phyloP scores from a whole-genome alignment of 83 land plant genomes.

The Picea engelmannii region DNA sequence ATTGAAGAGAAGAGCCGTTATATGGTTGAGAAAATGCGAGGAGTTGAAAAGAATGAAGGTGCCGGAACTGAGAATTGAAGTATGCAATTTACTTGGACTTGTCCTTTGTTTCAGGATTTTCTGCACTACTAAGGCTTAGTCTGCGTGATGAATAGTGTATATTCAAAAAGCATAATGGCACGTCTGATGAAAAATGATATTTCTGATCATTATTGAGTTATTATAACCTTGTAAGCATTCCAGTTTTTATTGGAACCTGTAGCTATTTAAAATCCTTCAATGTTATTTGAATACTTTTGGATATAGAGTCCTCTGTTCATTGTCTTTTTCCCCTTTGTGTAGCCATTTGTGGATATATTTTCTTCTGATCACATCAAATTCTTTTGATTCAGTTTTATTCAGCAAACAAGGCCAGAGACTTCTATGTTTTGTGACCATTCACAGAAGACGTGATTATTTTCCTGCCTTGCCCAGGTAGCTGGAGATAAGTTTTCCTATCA shows the following conservation, averaged over 20 bases:
- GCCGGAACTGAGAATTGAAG: slow-evolving; percentile 7
- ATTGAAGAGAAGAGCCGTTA: slow-evolving; percentile 62
- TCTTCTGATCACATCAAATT: background rate
- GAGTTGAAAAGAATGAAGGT: slow-evolving; percentile 20
- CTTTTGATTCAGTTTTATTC: background rate
- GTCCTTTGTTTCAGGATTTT: background rate
- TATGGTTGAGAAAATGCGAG: slow-evolving; percentile 62
- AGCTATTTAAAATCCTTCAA: background rate
- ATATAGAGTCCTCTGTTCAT: background rate
- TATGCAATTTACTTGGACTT: background rate
- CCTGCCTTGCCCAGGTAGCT: background rate
- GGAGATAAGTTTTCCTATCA: background rate
- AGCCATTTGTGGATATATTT: background rate
- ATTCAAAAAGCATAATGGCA: background rate
- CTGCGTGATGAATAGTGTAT: background rate
- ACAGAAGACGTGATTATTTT: background rate
- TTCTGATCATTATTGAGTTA: background rate
- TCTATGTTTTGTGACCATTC: background rate
- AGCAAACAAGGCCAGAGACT: background rate
- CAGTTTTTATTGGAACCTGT: background rate
- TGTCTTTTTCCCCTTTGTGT: background rate
- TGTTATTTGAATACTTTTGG: background rate
- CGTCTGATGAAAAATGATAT: background rate
- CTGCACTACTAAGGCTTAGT: background rate
- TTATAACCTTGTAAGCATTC: background rate